Evolutionary conservation across 768 basidiomycete genomes (phyloP).

Genomic region (Tulasnella sp.): DNA sequence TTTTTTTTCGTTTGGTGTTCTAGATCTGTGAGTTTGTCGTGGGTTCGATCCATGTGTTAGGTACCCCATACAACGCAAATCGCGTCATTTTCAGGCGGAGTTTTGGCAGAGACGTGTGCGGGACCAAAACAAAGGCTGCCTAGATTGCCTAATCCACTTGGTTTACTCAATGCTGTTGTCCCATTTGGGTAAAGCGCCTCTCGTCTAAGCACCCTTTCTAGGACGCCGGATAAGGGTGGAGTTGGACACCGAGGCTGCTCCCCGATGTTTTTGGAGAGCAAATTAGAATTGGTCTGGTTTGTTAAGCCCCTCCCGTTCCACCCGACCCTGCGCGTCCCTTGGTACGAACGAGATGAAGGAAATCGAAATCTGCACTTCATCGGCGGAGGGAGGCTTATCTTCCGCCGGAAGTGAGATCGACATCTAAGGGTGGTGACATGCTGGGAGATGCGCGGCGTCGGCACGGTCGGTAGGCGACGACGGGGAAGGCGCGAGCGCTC

Average conservation of each 20-base stretch:
- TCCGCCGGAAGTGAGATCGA: background rate
- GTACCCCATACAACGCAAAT: background rate
- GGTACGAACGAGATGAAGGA: background rate
- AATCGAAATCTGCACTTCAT: background rate
- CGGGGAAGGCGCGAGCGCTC: background rate
- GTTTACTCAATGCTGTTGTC: background rate
- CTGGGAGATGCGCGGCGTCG: background rate
- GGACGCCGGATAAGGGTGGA: background rate
- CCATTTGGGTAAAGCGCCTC: background rate
- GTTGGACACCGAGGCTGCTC: background rate
- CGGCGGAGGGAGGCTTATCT: background rate
- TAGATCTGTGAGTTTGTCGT: background rate
- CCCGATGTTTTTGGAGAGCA: background rate
- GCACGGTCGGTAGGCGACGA: background rate
- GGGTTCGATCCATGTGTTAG: background rate
- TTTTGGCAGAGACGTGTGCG: background rate
- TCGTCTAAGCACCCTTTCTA: background rate
- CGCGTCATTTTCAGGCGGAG: background rate
- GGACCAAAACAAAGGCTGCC: constrained; percentile 2
- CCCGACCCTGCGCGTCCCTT: background rate
- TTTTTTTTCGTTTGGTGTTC: background rate
- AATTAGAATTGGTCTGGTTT: background rate
- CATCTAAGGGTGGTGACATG: background rate
- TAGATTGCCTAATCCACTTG: background rate
- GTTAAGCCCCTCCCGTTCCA: background rate